Evolutionary conservation across 768 basidiomycete species (phyloP), one percentile per base, ranked within the genome.

Genomic region (Pleurotus platypus): DNA sequence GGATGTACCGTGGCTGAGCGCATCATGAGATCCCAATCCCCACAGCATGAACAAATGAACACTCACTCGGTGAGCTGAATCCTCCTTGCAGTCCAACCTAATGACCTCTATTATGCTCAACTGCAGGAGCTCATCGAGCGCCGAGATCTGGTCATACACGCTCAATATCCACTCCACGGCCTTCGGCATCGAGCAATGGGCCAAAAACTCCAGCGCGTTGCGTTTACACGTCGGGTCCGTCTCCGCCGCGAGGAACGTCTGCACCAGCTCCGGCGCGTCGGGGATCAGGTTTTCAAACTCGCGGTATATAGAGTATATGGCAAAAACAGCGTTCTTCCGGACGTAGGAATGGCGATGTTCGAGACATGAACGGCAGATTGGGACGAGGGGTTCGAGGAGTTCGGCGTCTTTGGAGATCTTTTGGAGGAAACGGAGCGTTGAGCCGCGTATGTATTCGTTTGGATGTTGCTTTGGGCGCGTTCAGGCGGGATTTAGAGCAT

Each of bases 281-380:
- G 95, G 95, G 49, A 98, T 92, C 66, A 99, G 88, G 69, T 92
- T 79, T 67, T 98, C 95, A 65, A 94, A 93, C 73, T 91, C 85
- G 70, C 92, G 90, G 73, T 93, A 94, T 73, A 98, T 96, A 56
- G 93, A 86, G 71, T 90, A 95, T 43, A 97, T 80, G 27, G 97
- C 93, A 69, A 99, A 97, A 37, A 98, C 94, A 24, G 97, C 97
- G 67, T 98, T 96, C 78, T 98, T 98, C 66, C 97, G 88, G 55
- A 98, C 97, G 69, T 94, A 99, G 2, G 92, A 92, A 72, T 98
- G 97, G 50, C 96, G 86, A 73, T 98, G 96, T 74, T 99, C 95
- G 57, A 98, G 85, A 70, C 95, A 98, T 35, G 91, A 79, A 27
- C 96, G 87, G 69, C 92, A 93, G 42, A 89, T 94, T 11, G 97